Conservation (phyloP, 2,329 filamentous ascomycete genomes). For the Lasiodiplodia sp. region DNA sequence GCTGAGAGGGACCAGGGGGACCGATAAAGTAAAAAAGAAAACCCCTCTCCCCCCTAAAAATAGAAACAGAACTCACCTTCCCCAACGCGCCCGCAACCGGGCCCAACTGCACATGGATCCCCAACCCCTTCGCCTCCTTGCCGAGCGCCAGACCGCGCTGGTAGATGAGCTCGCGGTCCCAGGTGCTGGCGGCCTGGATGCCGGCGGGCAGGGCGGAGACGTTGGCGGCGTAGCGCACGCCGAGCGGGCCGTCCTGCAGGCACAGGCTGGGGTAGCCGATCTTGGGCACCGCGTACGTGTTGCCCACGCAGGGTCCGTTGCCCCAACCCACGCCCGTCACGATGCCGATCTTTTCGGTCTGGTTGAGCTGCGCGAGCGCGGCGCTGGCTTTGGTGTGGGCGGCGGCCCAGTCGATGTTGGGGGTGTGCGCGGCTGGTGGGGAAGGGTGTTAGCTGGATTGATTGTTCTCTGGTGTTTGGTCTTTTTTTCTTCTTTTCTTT, state of each 20-base stretch:
- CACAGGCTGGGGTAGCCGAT: constrained; percentile 49
- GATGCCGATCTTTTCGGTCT: constrained; percentile 50
- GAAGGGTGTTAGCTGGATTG: background rate
- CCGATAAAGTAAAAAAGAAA: background rate
- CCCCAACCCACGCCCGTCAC: constrained; percentile 47
- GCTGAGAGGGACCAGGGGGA: too few species aligned
- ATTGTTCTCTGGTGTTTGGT: background rate
- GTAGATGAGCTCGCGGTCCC: constrained; percentile 44
- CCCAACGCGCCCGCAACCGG: constrained; percentile 49
- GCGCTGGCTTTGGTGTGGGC: constrained; percentile 1
- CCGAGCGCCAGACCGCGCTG: constrained; percentile 46
- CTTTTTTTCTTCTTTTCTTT: background rate
- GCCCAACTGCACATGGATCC: constrained; percentile 52
- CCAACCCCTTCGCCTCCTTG: constrained; percentile 51
- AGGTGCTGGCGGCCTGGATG: constrained; percentile 49
- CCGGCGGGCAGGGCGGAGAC: constrained; percentile 50
- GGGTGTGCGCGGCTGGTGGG: background rate
- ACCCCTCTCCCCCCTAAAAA: constrained; percentile 26
- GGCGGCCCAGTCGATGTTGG: constrained; percentile 7
- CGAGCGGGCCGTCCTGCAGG: constrained; percentile 51
- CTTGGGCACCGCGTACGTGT: constrained; percentile 43
- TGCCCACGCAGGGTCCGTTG: constrained; percentile 46
- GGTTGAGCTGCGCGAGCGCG: constrained; percentile 43
- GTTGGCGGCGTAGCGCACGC: constrained; percentile 47
- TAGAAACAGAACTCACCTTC: constrained; percentile 2